Percentiles rank a stretch among this genome's conserved stretches.
phyloP scores from a whole-genome alignment of 2,329 filamentous ascomycete genomes.

The Fusarium sacchari region DNA sequence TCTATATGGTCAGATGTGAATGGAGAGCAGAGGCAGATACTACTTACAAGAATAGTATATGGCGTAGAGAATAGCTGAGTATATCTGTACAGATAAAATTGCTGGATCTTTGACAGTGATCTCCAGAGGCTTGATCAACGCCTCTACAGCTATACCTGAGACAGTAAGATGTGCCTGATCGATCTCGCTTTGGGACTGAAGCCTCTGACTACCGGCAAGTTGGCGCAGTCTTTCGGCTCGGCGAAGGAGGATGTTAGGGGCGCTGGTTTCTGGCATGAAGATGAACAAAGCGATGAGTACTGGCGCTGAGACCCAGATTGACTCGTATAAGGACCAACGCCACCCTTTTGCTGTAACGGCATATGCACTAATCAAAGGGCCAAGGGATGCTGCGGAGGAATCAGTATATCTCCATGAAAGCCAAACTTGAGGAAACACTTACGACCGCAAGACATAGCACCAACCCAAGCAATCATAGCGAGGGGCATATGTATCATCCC shows the following conservation, averaged over 20 bases:
- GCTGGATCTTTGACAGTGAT: slow-evolving; percentile 70
- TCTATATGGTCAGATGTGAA: slow-evolving; percentile 32
- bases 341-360: slow-evolving; percentile 65
- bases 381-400: slow-evolving; percentile 57
- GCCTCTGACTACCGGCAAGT: slow-evolving; percentile 63
- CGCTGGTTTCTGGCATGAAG: slow-evolving; percentile 71
- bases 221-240: slow-evolving; percentile 66
- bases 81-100: slow-evolving; percentile 69
- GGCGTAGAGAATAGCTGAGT: slow-evolving; percentile 69
- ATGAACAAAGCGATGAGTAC: slow-evolving; percentile 68
- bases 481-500: slow-evolving; percentile 61
- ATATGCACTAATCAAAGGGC: slow-evolving; percentile 69
- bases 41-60: slow-evolving; percentile 65
- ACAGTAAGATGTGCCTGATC: slow-evolving; percentile 63
- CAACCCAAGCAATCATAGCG: slow-evolving; percentile 11
- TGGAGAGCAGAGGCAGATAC: fast-evolving
- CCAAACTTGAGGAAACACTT: fast-evolving
- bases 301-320: slow-evolving; percentile 68
- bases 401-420: background rate
- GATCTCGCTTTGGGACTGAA: slow-evolving; percentile 72
- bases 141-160: slow-evolving; percentile 58
- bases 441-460: background rate
- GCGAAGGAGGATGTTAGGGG: slow-evolving; percentile 67
- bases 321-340: slow-evolving; percentile 73
- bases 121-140: slow-evolving; percentile 68